Base-by-base conservation (phyloP, 2,329 filamentous ascomycete genomes). In the Talaromyces sp. region DNA sequence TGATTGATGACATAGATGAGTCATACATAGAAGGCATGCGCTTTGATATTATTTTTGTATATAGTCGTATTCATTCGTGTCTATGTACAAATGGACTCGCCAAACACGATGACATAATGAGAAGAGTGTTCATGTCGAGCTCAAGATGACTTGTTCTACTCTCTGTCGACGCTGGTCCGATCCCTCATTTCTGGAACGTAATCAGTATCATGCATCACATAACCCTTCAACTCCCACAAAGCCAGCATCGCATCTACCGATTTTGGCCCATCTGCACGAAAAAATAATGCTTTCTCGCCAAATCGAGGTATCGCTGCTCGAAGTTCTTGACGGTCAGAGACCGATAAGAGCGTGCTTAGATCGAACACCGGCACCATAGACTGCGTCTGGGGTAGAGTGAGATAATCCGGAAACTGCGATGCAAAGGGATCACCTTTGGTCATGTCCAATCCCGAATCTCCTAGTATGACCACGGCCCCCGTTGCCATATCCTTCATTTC, bases 181-280 rank as follows among this genome's bases (percentile, higher is more conserved):
- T 37, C 25, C 41, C 19, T 35, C 17, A 36, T 19, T 15, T 51
- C 35, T 5, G 36, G 28, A 6, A 60, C 35, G 21, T 53, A 45
- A 31, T 59, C 37, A 10, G 46, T 31, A 36, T 63, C 60, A 33
- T 62, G 57, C 57, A 57, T 60, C 25, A 73, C 33, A 35, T 67
- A 72, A 0, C 66, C 67, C 58, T 75, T 69, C 10, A 77, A 60
- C 57, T 69, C 75, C 75, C 75, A 77, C 21, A 77, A 57, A 0
- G 65, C 65, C 60, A 73, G 57, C 60, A 76, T 67, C 22, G 70
- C 64, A 21, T 73, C 62, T 21, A 69, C 57, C 0, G 70, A 67
- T 15, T 61, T 55, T 22, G 61, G 56, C 5, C 66, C 63, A 33
- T 67, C 65, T 0, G 74, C 71, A 41, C 68, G 67, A 37, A 75